These are phyloP conservation scores for Bombardia bombarda DNA, from an alignment of 495 filamentous ascomycete species.

Conservation along the genomic window DNA sequence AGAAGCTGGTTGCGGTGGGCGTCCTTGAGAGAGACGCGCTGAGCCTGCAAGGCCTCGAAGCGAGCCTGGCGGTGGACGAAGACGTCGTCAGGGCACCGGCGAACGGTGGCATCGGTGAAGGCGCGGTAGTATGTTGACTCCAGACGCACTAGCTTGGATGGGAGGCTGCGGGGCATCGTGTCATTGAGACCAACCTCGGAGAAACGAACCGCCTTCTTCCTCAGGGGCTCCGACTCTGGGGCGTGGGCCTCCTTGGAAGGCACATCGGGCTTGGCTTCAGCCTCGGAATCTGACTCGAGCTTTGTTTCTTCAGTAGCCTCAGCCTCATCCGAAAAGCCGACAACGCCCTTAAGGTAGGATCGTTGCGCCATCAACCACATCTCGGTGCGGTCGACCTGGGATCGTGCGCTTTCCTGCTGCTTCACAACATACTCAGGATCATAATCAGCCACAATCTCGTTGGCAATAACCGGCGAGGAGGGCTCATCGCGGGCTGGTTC, in stretches of 20 bases:
- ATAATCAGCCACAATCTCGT: slow-evolving; percentile 54
- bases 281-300: slow-evolving; percentile 15
- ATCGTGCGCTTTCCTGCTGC: slow-evolving; percentile 54
- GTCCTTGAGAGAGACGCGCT: slow-evolving; percentile 57
- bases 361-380: slow-evolving; percentile 75
- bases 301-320: slow-evolving; percentile 12
- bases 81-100: slow-evolving; percentile 55
- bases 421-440: slow-evolving; percentile 62
- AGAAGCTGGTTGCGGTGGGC: slow-evolving; percentile 63
- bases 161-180: slow-evolving; percentile 33
- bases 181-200: slow-evolving; percentile 47
- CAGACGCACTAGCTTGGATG: slow-evolving; percentile 42
- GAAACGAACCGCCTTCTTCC: slow-evolving; percentile 74
- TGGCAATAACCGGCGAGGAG: slow-evolving; percentile 32
- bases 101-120: slow-evolving; percentile 62
- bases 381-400: slow-evolving; percentile 69
- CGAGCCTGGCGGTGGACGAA: slow-evolving; percentile 77
- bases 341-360: slow-evolving; percentile 68
- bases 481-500: slow-evolving; percentile 23
- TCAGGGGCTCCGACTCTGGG: slow-evolving; percentile 26
- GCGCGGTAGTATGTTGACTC: slow-evolving; percentile 90
- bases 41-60: slow-evolving; percentile 82
- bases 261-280: slow-evolving; percentile 14
- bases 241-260: slow-evolving; percentile 23
- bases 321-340: slow-evolving; percentile 33